These are phyloP conservation scores for Phytophthora aleatoria DNA, from an alignment of 352 stramenopile genomes.

Conservation along the genomic window DNA sequence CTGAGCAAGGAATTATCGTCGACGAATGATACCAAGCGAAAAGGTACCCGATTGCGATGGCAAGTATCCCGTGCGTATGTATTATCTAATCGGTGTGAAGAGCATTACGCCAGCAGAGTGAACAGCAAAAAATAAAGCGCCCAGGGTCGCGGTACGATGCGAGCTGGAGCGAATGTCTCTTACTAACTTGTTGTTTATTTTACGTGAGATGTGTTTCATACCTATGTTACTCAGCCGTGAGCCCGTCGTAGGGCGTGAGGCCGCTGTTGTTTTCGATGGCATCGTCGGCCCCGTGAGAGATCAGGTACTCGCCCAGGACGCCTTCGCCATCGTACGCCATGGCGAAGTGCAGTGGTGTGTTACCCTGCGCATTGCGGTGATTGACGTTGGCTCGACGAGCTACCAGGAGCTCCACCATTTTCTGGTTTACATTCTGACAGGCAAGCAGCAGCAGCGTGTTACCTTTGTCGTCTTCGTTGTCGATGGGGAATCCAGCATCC, in stretches of 20 bases:
- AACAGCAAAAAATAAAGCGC: conserved; percentile 34
- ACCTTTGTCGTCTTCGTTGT: conserved; percentile 92
- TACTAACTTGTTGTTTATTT: conserved; percentile 17
- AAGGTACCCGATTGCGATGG: conserved; percentile 1
- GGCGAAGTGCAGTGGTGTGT: conserved; percentile 94
- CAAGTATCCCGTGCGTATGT: conserved; percentile 32
- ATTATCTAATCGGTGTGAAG: conserved; percentile 42
- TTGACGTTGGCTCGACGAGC: conserved; percentile 89
- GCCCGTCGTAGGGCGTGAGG: conserved; percentile 93
- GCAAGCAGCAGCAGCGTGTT: conserved; percentile 93
- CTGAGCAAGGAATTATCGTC: conserved; percentile 14
- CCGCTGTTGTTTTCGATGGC: conserved; percentile 94
- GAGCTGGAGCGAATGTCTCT: conserved; percentile 27
- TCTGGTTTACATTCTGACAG: conserved; percentile 90
- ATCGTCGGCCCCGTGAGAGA: conserved; percentile 92
- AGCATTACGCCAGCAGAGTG: conserved; percentile 26
- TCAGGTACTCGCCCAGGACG: conserved; percentile 91
- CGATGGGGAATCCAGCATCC: conserved; percentile 88
- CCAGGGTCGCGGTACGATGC: conserved; percentile 17
- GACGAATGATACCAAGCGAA: conserved; percentile 10
- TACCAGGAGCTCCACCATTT: conserved; percentile 91
- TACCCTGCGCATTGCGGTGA: conserved; percentile 91
- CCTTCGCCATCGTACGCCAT: conserved; percentile 93
- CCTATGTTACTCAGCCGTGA: conserved; percentile 54
- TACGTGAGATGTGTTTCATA: neutral